Percentiles rank a stretch among this genome's conserved stretches.
Evolutionary conservation across 306 rosid species (phyloP).

Genomic region (Erythrophleum fordii): DNA sequence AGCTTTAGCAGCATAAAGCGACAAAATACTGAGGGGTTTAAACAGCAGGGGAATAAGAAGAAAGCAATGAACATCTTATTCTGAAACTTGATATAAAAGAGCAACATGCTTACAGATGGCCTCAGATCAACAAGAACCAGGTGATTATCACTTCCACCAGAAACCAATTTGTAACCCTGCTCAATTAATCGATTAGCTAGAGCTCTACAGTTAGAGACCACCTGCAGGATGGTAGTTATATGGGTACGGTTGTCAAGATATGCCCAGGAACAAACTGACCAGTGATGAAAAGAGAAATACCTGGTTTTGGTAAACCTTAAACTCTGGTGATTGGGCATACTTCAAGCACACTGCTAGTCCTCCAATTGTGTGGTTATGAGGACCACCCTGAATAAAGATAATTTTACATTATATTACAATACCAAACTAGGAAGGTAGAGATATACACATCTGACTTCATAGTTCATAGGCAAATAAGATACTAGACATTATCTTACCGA

Average conservation of each 20-base stretch:
- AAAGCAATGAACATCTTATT: not conserved
- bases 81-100: not conserved
- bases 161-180: slow-evolving; percentile 82
- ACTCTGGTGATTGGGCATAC: slow-evolving; percentile 76
- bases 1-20: not conserved
- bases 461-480: not conserved
- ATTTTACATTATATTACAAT: slow-evolving; percentile 17
- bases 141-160: slow-evolving; percentile 97
- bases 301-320: slow-evolving; percentile 82
- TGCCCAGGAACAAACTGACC: slow-evolving; percentile 6
- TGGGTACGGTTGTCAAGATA: slow-evolving; percentile 25
- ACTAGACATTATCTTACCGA: slow-evolving; percentile 1
- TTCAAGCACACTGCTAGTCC: slow-evolving; percentile 93
- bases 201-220: slow-evolving; percentile 87
- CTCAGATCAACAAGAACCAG: slow-evolving; percentile 92
- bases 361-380: slow-evolving; percentile 96
- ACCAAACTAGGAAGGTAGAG: slow-evolving; percentile 35
- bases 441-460: slow-evolving; percentile 15
- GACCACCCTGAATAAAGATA: slow-evolving; percentile 79
- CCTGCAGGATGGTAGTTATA: slow-evolving; percentile 51
- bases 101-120: slow-evolving; percentile 71
- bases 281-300: slow-evolving; percentile 46
- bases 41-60: not conserved
- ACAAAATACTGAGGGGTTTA: not conserved
- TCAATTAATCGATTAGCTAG: slow-evolving; percentile 70